Percentiles rank a stretch among this genome's conserved stretches.
Conservation (phyloP, 2,329 filamentous ascomycete species). For the Microdochium trichocladiopsis region DNA sequence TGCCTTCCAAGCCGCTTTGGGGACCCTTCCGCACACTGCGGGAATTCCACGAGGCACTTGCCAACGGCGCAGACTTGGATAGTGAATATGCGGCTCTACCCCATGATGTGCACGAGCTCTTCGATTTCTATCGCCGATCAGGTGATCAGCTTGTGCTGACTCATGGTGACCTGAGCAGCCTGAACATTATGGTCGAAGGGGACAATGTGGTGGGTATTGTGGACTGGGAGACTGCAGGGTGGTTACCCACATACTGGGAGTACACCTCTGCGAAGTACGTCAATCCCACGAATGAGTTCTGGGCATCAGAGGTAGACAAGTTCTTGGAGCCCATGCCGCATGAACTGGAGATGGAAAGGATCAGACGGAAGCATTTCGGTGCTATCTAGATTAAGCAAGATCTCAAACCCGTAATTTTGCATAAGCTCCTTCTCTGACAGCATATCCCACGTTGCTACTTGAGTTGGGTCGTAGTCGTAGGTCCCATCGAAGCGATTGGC, state of each 20-base stretch:
- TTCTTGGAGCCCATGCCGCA: slow-evolving; percentile 8
- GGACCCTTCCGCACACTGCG: background rate
- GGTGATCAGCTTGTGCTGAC: slow-evolving; percentile 5
- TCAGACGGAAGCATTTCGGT: slow-evolving; percentile 9
- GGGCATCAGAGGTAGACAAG: slow-evolving; percentile 8
- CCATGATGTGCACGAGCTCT: background rate
- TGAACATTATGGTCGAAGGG: slow-evolving; percentile 17
- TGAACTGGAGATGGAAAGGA: slow-evolving; percentile 9
- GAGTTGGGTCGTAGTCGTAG: background rate
- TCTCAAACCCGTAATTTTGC: background rate
- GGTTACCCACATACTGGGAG: slow-evolving; percentile 12
- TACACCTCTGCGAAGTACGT: slow-evolving; percentile 9
- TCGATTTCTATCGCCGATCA: background rate
- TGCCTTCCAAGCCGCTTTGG: background rate
- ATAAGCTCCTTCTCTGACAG: background rate
- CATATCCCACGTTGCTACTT: background rate
- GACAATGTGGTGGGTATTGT: slow-evolving; percentile 17
- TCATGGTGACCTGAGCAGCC: slow-evolving; percentile 18
- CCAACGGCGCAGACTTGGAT: background rate
- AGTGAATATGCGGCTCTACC: background rate
- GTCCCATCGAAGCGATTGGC: background rate
- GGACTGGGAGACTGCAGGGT: slow-evolving; percentile 8
- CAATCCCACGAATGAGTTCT: slow-evolving; percentile 7
- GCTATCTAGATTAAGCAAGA: slow-evolving; percentile 5
- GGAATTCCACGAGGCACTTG: background rate